Evolutionary conservation across 2,329 filamentous ascomycete genomes (phyloP), one percentile per base, ranked within the genome.

Genomic region (Verticillium tricorpus): DNA sequence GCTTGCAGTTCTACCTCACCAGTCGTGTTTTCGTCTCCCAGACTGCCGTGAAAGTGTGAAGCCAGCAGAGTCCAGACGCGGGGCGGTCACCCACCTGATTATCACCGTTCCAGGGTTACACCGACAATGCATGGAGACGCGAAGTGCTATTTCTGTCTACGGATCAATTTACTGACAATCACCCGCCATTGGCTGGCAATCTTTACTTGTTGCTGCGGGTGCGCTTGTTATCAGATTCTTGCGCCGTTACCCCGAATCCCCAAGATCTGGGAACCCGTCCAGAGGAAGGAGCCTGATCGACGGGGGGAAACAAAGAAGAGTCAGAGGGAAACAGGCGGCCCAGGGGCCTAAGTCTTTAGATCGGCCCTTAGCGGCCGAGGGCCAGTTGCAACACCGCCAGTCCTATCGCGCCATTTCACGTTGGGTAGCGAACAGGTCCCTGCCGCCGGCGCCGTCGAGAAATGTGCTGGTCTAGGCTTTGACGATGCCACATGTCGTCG

Each of bases 341-440:
- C 28, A 28, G 28, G 28, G 28, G 28, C 28, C 28, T 15, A 32
- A 12, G 19, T 34, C 55, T 15, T 19, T 34, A 7, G 28, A 25
- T 6, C n/a, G 14, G 12, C 22, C 34, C n/a, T 56, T 34, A 56
- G 55, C 22, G 34, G n/a, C 28, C 52, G 22, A 19, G 15, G 22
- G 25, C 15, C 34, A 8, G 22, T 32, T 56, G 25, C 37, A 12
- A 64, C 31, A 17, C 45, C 45, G 60, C 57, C 58, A 35, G 50
- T 56, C 60, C 37, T 35, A 45, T 62, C 61, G 56, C 45, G 31
- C 58, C 56, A 54, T 63, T 17, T 22, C 37, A 50, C 25, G 31
- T 40, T 57, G 31, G 50, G 56, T n/a, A 28, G 31, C 25, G 31
- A 40, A 25, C 15, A 35, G 34, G 50, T 22, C 60, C 58, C 15